These are phyloP conservation scores for Colletotrichum australisinense DNA, from an alignment of 2,329 filamentous ascomycete genomes.

Conservation along the genomic window DNA sequence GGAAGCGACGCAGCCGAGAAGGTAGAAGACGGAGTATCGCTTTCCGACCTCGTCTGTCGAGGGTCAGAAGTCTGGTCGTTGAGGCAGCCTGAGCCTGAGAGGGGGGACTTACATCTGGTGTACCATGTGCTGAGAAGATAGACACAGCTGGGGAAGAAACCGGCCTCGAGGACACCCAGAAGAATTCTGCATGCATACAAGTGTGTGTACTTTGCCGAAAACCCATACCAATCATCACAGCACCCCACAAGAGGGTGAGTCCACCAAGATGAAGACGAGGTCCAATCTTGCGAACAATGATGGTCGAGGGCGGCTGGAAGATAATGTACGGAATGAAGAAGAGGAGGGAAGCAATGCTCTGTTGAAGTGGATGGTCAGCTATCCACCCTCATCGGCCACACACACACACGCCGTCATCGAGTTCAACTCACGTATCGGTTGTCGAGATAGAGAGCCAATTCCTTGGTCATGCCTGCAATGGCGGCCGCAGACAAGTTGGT, in stretches of 20 bases:
- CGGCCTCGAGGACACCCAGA: constrained; percentile 74
- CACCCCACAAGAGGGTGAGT: constrained; percentile 70
- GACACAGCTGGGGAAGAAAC: constrained; percentile 77
- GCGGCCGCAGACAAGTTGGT: constrained; percentile 80
- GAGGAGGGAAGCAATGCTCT: constrained; percentile 75
- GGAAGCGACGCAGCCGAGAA: constrained; percentile 74
- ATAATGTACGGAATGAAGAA: constrained; percentile 81
- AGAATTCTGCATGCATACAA: constrained; percentile 68
- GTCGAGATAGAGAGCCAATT: constrained; percentile 56
- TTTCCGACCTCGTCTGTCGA: constrained; percentile 73
- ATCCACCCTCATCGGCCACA: background rate
- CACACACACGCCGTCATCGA: background rate
- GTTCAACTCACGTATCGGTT: constrained; percentile 55
- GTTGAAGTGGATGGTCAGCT: background rate
- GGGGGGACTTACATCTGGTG: constrained; percentile 69
- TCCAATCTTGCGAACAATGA: constrained; percentile 75
- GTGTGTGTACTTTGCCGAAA: constrained; percentile 65
- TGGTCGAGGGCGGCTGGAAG: constrained; percentile 78
- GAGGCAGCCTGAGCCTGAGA: too few relatives aligned
- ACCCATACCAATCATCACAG: constrained; percentile 73
- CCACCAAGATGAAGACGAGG: constrained; percentile 65
- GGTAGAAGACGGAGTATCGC: constrained; percentile 76
- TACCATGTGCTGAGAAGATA: constrained; percentile 83
- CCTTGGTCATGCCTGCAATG: constrained; percentile 72
- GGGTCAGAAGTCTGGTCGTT: background rate